These are phyloP conservation scores for Citrus hindsii DNA, from an alignment of 345 rosid genomes.

Conservation along the genomic window DNA sequence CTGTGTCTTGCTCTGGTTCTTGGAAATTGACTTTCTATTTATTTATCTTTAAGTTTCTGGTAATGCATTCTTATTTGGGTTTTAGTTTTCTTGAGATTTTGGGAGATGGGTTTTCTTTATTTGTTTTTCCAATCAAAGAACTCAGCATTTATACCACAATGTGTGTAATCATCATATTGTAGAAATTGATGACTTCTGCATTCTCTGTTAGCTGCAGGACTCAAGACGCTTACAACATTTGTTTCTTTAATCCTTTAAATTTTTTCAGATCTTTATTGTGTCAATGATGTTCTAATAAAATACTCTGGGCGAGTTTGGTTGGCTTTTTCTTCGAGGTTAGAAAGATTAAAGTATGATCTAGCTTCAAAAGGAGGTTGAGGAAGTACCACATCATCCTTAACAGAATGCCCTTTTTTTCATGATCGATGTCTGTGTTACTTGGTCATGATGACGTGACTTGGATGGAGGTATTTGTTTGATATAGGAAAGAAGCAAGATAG, in stretches of 20 bases:
- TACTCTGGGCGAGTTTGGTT: not conserved
- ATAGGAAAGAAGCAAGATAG: not conserved
- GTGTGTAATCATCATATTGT: not conserved
- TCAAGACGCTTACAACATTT: not conserved
- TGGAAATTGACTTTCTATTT: not conserved
- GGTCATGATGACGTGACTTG: not conserved
- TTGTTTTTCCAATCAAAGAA: not conserved
- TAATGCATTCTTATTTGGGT: not conserved
- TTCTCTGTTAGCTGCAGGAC: not conserved
- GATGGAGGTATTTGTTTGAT: not conserved
- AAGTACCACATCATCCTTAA: too few species aligned
- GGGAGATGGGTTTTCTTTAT: not conserved
- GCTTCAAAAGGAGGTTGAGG: not conserved
- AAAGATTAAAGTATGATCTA: not conserved
- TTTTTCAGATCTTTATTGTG: not conserved
- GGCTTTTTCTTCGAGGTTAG: not conserved
- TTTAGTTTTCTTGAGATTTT: slow-evolving; percentile 6
- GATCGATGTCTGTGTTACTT: not conserved
- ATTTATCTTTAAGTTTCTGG: not conserved
- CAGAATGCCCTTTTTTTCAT: not conserved
- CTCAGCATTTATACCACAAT: not conserved
- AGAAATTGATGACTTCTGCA: not conserved
- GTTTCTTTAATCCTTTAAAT: not conserved
- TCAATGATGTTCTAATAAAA: not conserved
- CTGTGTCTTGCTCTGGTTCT: not conserved